A percentile compares a stretch with the other conserved stretches of the same genome.
These are phyloP conservation scores for Lentithecium fluviatile DNA, from an alignment of 495 filamentous ascomycete species.

Conservation along the genomic window DNA sequence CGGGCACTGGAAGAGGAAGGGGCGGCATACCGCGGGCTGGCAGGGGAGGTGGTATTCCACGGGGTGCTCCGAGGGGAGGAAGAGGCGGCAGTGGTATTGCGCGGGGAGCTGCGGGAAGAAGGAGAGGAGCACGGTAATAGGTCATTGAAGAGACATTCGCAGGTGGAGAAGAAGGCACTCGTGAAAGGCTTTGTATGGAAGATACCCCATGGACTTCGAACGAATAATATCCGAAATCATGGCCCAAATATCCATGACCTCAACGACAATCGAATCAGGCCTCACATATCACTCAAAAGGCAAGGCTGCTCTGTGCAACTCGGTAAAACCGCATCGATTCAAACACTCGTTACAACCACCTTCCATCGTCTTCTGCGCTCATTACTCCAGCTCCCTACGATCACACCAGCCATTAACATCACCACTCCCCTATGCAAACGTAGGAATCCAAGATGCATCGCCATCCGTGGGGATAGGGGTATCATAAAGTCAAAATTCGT, in stretches of 20 bases:
- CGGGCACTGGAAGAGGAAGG: slow-evolving; percentile 7
- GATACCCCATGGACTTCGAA: too few species aligned
- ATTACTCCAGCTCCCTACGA: background rate
- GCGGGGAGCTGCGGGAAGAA: slow-evolving; percentile 42
- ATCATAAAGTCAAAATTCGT: slow-evolving; percentile 20
- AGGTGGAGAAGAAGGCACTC: too few species aligned
- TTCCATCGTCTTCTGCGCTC: background rate
- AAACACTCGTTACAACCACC: background rate
- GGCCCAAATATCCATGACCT: too few species aligned
- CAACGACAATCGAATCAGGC: too few species aligned
- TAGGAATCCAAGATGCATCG: slow-evolving; percentile 25
- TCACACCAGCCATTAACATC: slow-evolving; percentile 3
- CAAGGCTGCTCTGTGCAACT: too few species aligned
- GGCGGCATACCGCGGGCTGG: slow-evolving; percentile 30
- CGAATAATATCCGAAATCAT: too few species aligned
- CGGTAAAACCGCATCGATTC: too few species aligned
- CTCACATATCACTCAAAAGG: too few species aligned
- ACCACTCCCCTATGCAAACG: slow-evolving; percentile 11
- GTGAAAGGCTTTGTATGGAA: too few species aligned
- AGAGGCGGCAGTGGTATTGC: slow-evolving; percentile 43
- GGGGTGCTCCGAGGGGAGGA: slow-evolving; percentile 41
- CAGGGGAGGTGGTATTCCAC: slow-evolving; percentile 42
- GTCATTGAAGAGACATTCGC: background rate
- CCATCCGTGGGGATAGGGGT: slow-evolving; percentile 18
- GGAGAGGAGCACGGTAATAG: slow-evolving; percentile 16